Evolutionary conservation across 208 protist species (phyloP).

Genomic region (Herpetomonas samuelpessoai): DNA sequence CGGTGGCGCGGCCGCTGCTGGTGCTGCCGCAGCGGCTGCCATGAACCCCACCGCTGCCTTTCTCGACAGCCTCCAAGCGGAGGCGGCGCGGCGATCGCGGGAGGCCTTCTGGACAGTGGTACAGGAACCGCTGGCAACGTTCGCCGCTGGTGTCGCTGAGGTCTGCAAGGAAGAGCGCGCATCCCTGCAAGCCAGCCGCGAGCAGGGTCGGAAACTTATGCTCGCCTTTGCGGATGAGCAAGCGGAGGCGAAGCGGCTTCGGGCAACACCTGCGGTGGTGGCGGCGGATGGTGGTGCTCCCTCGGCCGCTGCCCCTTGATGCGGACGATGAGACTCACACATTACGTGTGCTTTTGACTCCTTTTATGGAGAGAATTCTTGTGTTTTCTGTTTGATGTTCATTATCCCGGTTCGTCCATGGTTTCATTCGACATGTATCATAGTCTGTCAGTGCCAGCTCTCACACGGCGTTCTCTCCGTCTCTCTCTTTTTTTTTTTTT

Average conservation of each 20-base stretch:
- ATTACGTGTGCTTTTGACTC: no score
- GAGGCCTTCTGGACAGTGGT: background rate
- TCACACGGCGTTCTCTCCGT: background rate
- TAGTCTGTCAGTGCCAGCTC: background rate
- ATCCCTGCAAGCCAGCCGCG: background rate
- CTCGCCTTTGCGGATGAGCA: no score
- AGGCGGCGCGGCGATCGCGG: background rate
- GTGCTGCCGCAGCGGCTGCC: no score
- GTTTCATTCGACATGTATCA: background rate
- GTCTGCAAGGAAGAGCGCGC: background rate
- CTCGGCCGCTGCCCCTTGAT: no score
- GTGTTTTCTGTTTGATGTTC: background rate
- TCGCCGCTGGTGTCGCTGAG: background rate
- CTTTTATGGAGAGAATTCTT: no score
- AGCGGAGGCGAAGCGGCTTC: no score
- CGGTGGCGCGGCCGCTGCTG: background rate
- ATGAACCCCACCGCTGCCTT: background rate
- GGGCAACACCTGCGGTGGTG: no score
- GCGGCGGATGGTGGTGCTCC: no score
- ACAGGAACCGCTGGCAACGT: background rate
- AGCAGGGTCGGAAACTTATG: no score
- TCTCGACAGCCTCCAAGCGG: background rate
- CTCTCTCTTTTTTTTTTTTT: constrained; percentile 4
- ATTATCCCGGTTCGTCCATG: background rate
- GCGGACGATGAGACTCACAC: no score